Conservation (phyloP, 371 early-diverging fungal species). For the Thermomucor indicae-seudaticae region DNA sequence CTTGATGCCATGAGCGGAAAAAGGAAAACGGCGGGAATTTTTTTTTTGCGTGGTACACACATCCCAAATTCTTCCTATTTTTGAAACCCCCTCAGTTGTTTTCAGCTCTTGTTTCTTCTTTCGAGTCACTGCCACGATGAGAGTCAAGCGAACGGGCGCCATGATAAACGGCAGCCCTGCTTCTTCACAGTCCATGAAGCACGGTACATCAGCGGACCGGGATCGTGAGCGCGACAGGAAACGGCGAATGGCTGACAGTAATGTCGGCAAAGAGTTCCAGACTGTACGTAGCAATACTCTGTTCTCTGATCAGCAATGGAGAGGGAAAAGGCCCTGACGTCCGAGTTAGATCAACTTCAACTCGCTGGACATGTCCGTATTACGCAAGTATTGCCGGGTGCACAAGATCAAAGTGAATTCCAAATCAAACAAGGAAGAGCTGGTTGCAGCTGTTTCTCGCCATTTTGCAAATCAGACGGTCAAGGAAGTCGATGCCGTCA, state of each 20-base stretch:
- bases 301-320: background rate
- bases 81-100: too few relatives aligned
- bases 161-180: conserved; percentile 1
- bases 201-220: conserved; percentile 16
- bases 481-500: conserved; percentile 45
- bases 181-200: conserved; percentile 9
- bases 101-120: too few relatives aligned
- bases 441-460: conserved; percentile 42
- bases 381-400: conserved; percentile 43
- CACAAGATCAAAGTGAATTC: conserved; percentile 34
- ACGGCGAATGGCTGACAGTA: conserved; percentile 27
- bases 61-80: too few relatives aligned
- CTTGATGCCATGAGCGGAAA: too few relatives aligned
- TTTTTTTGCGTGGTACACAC: too few relatives aligned
- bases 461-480: conserved; percentile 48
- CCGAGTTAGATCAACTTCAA: conserved; percentile 40
- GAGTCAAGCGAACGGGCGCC: conserved; percentile 11
- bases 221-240: conserved; percentile 43
- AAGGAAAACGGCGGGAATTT: too few relatives aligned
- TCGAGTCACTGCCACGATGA: conserved; percentile 34
- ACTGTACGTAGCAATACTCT: conserved; percentile 19
- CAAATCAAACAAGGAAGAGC: conserved; percentile 36
- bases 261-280: conserved; percentile 49
- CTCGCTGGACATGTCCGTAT: conserved; percentile 30
- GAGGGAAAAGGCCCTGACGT: background rate